phyloP scores from a whole-genome alignment of 331 rosid genomes.

The Telfairia occidentalis region DNA sequence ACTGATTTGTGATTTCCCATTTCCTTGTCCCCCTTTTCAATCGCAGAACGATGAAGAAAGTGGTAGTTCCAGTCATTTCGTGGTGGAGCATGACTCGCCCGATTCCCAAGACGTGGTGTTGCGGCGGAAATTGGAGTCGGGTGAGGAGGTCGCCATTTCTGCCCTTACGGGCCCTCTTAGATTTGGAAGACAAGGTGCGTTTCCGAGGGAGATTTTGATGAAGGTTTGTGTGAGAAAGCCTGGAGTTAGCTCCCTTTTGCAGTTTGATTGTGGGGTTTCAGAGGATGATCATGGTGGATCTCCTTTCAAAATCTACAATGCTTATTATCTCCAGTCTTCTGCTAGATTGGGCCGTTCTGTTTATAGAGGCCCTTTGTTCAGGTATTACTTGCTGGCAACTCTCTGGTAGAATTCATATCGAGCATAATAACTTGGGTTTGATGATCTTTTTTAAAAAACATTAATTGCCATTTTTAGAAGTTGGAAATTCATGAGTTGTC shows the following conservation, averaged over 20 bases:
- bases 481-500: not conserved
- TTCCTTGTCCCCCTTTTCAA: not conserved
- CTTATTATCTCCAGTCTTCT: constrained; percentile 38
- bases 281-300: constrained; percentile 23
- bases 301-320: constrained; percentile 28
- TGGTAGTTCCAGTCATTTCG: constrained; percentile 43
- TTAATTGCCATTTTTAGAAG: not conserved
- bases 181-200: constrained; percentile 14
- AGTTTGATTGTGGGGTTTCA: constrained; percentile 49
- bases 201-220: constrained; percentile 47
- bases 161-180: constrained; percentile 44
- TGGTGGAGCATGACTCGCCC: constrained; percentile 42
- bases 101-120: constrained; percentile 54
- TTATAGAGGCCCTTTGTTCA: constrained; percentile 58
- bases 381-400: constrained; percentile 22
- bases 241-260: constrained; percentile 44
- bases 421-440: not conserved
- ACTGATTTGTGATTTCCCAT: not conserved
- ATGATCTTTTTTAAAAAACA: not conserved
- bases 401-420: constrained; percentile 3
- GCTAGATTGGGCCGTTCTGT: constrained; percentile 21
- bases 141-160: constrained; percentile 68
- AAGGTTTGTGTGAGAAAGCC: constrained; percentile 72
- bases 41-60: constrained; percentile 23
- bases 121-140: constrained; percentile 37